phyloP scores from a whole-genome alignment of 768 basidiomycete species.

The Pisolithus sp. region DNA sequence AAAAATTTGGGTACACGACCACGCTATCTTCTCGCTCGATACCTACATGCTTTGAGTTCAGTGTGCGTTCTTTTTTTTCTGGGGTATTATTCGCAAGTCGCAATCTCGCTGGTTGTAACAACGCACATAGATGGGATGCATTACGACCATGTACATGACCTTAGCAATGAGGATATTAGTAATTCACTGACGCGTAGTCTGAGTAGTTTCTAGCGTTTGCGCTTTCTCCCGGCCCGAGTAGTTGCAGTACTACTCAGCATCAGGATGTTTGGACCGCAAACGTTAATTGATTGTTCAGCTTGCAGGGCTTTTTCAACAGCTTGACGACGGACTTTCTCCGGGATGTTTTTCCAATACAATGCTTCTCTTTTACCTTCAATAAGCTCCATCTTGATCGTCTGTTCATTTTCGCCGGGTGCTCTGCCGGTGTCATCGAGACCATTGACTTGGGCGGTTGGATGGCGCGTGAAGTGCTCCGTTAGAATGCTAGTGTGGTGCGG shows the following conservation, averaged over 20 bases:
- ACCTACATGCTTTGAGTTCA: slow-evolving; percentile 1
- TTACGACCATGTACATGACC: background rate
- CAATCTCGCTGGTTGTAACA: background rate
- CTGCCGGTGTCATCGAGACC: slow-evolving; percentile 54
- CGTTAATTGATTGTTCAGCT: background rate
- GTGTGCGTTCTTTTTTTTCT: slow-evolving; percentile 12
- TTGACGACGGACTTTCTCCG: slow-evolving; percentile 58
- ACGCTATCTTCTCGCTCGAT: background rate
- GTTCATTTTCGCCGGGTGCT: slow-evolving; percentile 8
- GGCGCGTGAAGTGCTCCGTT: slow-evolving; percentile 36
- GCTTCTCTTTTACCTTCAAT: slow-evolving; percentile 60
- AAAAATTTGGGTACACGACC: background rate
- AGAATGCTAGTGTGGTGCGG: slow-evolving; percentile 41
- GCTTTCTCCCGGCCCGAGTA: background rate
- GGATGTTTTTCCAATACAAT: slow-evolving; percentile 76
- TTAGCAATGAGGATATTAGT: no score
- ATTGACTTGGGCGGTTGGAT: slow-evolving; percentile 34
- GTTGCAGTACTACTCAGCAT: background rate
- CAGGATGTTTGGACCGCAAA: background rate
- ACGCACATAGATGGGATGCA: background rate
- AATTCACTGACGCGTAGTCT: no score
- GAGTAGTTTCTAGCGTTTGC: background rate
- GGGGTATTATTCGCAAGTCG: background rate
- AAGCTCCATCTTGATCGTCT: slow-evolving; percentile 43
- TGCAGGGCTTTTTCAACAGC: slow-evolving; percentile 47